Percentiles rank a stretch among this genome's conserved stretches.
These are phyloP conservation scores for Trichoderma sp. DNA, from an alignment of 2,329 filamentous ascomycete species.

Conservation along the genomic window DNA sequence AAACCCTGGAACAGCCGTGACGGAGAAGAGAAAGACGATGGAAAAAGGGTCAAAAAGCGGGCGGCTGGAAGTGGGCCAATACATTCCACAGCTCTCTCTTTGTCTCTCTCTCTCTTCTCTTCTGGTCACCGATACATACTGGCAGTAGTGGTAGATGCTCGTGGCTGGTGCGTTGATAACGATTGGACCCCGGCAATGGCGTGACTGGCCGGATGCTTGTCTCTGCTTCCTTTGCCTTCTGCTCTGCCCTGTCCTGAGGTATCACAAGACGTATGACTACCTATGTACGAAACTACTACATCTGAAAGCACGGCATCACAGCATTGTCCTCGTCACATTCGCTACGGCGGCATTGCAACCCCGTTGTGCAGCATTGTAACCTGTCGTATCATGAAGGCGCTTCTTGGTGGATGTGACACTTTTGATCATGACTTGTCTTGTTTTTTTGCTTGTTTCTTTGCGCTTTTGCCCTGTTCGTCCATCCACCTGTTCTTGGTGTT, in stretches of 20 bases:
- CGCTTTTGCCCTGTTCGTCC: not conserved
- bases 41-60: not conserved
- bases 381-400: not conserved
- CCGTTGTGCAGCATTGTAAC: constrained; percentile 1
- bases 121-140: constrained; percentile 15
- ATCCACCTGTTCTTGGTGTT: too few species aligned
- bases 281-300: not conserved
- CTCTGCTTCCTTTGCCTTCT: not conserved
- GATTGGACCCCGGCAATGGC: constrained; percentile 25
- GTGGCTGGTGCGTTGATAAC: constrained; percentile 24
- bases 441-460: not conserved
- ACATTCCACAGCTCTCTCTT: too few species aligned
- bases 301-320: not conserved
- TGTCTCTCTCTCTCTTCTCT: too few species aligned
- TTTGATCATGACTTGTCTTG: not conserved
- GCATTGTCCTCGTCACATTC: not conserved
- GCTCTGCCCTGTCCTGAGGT: too few species aligned
- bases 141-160: constrained; percentile 14
- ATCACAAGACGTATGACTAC: not conserved
- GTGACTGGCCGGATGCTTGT: constrained; percentile 18
- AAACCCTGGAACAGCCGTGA: not conserved
- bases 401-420: not conserved
- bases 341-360: constrained; percentile 10
- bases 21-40: too few species aligned
- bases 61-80: not conserved